Percentiles rank a stretch among this genome's conserved stretches.
These are phyloP conservation scores for Myxozyma vanderwaltii DNA, from an alignment of 805 yeast genomes.

Conservation along the genomic window DNA sequence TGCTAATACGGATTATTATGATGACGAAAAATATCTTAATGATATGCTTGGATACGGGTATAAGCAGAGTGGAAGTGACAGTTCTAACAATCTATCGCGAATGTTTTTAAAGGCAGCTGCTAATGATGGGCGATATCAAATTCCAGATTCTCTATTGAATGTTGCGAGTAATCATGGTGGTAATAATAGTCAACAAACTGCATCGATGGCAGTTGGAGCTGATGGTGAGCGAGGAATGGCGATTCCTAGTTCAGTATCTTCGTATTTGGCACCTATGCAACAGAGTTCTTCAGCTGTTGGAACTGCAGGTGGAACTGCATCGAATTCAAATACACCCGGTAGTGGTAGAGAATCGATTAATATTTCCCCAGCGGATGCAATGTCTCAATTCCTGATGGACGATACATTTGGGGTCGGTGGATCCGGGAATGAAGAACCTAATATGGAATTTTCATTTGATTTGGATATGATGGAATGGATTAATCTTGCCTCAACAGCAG, in stretches of 20 bases:
- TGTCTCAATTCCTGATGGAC: slow-evolving; percentile 34
- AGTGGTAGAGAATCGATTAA: slow-evolving; percentile 18
- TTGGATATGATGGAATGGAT: slow-evolving; percentile 35
- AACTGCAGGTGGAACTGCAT: slow-evolving; percentile 6
- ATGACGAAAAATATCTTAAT: slow-evolving; percentile 30
- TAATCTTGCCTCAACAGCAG: slow-evolving; percentile 25
- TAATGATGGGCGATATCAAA: slow-evolving; percentile 32
- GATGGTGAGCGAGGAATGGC: slow-evolving; percentile 23
- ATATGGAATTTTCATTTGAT: slow-evolving; percentile 30
- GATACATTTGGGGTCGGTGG: slow-evolving; percentile 30
- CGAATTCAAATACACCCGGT: not conserved
- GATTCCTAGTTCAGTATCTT: slow-evolving; percentile 19
- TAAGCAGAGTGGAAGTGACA: slow-evolving; percentile 22
- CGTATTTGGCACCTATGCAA: slow-evolving; percentile 8
- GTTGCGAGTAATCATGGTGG: slow-evolving; percentile 7
- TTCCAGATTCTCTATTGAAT: slow-evolving; percentile 28
- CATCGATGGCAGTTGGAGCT: slow-evolving; percentile 11
- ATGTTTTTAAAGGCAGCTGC: slow-evolving; percentile 34
- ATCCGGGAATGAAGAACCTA: slow-evolving; percentile 17
- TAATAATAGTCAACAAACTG: not conserved
- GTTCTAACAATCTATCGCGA: slow-evolving; percentile 26
- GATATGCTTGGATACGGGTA: slow-evolving; percentile 32
- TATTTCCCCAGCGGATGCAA: slow-evolving; percentile 33
- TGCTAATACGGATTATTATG: slow-evolving; percentile 27
- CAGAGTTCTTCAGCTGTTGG: too few relatives aligned